Evolutionary conservation across 148 eudicot species (phyloP).

Genomic region (Silene conica): DNA sequence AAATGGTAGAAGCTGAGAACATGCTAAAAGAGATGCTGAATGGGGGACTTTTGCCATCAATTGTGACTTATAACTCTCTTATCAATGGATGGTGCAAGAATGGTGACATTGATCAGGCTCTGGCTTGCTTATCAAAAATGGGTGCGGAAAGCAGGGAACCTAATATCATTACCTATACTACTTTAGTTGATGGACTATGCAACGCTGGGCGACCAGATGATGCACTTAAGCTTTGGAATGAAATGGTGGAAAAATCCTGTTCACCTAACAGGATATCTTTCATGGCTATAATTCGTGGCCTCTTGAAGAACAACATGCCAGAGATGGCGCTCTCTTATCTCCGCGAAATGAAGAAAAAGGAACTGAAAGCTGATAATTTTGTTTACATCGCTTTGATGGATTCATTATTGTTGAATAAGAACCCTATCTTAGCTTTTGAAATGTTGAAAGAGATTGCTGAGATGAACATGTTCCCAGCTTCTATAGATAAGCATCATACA

Average conservation of each 20-base stretch:
- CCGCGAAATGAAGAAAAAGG: constrained; percentile 58
- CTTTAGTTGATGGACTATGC: constrained; percentile 65
- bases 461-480: constrained; percentile 31
- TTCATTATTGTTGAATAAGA: constrained; percentile 41
- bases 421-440: constrained; percentile 44
- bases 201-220: constrained; percentile 56
- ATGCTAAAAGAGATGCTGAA: constrained; percentile 50
- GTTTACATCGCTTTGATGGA: constrained; percentile 43
- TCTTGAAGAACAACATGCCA: constrained; percentile 65
- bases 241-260: constrained; percentile 54
- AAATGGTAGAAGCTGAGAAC: constrained; percentile 52
- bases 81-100: constrained; percentile 83
- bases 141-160: constrained; percentile 41
- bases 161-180: constrained; percentile 58
- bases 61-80: constrained; percentile 72
- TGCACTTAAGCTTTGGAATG: constrained; percentile 56
- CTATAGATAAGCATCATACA: constrained; percentile 41
- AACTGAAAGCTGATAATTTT: constrained; percentile 47
- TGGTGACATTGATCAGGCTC: constrained; percentile 54
- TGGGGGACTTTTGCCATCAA: constrained; percentile 72
- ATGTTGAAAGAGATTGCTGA: constrained; percentile 52
- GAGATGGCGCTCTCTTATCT: constrained; percentile 52
- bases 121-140: constrained; percentile 49
- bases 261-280: constrained; percentile 53
- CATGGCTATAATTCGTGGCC: constrained; percentile 78